A percentile compares a stretch with the other conserved stretches of the same genome.
Conservation (phyloP, 108 stramenopile genomes). For the Skeletonema menzelii region DNA sequence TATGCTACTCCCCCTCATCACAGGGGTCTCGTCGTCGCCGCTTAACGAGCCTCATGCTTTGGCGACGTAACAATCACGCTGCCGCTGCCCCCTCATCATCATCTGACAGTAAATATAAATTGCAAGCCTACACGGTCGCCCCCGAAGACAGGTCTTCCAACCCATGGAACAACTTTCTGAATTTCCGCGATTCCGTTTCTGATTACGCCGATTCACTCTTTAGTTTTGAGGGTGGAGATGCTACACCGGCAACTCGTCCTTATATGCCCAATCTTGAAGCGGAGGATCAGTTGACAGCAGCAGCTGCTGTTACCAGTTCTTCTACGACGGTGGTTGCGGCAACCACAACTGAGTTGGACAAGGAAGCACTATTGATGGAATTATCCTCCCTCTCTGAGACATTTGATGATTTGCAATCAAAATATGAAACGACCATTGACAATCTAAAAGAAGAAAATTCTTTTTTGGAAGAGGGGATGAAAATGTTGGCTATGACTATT, state of each 20-base stretch:
- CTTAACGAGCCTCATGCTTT: not conserved
- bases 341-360: not conserved
- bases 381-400: slow-evolving; percentile 17
- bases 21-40: not conserved
- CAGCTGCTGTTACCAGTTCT: not conserved
- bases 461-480: slow-evolving; percentile 18
- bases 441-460: slow-evolving; percentile 26
- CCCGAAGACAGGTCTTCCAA: not conserved
- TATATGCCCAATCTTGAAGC: not conserved
- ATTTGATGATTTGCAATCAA: slow-evolving; percentile 12
- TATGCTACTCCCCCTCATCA: not conserved
- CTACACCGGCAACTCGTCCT: not conserved
- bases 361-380: slow-evolving; percentile 15
- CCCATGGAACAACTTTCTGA: not conserved
- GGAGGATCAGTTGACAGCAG: not conserved
- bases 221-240: not conserved
- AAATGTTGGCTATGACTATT: slow-evolving; percentile 13
- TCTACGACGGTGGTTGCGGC: not conserved
- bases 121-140: not conserved
- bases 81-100: no score
- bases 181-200: not conserved
- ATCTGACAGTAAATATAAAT: not conserved
- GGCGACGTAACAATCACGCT: not conserved
- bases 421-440: slow-evolving; percentile 5
- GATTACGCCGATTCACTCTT: not conserved